Percentiles rank a stretch among this genome's conserved stretches.
Evolutionary conservation across 2,329 filamentous ascomycete genomes (phyloP).

Genomic region (Diaporthe citriasiana): DNA sequence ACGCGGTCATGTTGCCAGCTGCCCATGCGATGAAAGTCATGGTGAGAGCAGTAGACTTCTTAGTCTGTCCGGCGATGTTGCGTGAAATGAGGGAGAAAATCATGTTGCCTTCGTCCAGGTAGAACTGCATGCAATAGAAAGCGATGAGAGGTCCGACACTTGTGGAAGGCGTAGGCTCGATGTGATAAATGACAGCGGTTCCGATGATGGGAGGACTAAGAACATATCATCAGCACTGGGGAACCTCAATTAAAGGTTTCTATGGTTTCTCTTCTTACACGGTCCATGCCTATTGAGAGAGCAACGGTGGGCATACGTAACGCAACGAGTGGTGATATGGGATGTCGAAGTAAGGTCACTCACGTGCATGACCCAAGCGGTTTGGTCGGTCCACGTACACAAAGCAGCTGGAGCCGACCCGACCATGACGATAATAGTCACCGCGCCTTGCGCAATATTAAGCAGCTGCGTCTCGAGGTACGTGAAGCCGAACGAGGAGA

Average conservation of each 20-base stretch:
- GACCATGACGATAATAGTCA: slow-evolving; percentile 55
- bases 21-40: slow-evolving; percentile 59
- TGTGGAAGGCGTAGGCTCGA: slow-evolving; percentile 49
- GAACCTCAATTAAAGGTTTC: background rate
- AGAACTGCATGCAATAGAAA: slow-evolving; percentile 62
- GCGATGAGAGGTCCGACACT: slow-evolving; percentile 55
- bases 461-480: slow-evolving; percentile 56
- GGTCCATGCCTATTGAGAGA: slow-evolving; percentile 10
- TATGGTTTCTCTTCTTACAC: background rate
- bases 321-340: slow-evolving; percentile 45
- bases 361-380: slow-evolving; percentile 37
- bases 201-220: slow-evolving; percentile 54
- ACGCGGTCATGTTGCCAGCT: slow-evolving; percentile 58
- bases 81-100: slow-evolving; percentile 57
- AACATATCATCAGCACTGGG: background rate
- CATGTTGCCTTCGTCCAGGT: slow-evolving; percentile 57
- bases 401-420: slow-evolving; percentile 52
- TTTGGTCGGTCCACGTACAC: slow-evolving; percentile 48
- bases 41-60: slow-evolving; percentile 58
- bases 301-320: background rate
- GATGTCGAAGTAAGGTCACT: slow-evolving; percentile 49
- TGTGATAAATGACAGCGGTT: slow-evolving; percentile 56
- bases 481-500: slow-evolving; percentile 55
- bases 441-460: slow-evolving; percentile 57
- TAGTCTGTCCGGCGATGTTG: slow-evolving; percentile 60